Percentiles rank a stretch among this genome's conserved stretches.
These are phyloP conservation scores for Penicillium salamii DNA, from an alignment of 495 filamentous ascomycete genomes.

Conservation along the genomic window DNA sequence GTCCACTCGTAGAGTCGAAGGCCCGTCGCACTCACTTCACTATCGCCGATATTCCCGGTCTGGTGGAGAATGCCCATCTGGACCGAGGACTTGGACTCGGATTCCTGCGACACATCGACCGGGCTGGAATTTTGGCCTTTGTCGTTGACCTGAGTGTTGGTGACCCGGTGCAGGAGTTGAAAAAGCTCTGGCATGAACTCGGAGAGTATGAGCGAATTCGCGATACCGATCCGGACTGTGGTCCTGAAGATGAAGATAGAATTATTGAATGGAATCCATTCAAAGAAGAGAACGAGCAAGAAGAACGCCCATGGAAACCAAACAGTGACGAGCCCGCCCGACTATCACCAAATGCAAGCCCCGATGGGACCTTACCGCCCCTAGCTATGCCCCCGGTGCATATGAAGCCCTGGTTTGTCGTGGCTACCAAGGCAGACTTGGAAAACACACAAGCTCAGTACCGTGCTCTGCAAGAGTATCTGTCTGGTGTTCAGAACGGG, in stretches of 20 bases:
- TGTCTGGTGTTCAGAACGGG: conserved; percentile 57
- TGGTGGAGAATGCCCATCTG: conserved; percentile 86
- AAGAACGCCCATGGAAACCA: conserved; percentile 5
- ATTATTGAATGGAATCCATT: conserved; percentile 28
- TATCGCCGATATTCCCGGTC: conserved; percentile 91
- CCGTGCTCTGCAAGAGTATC: conserved; percentile 60
- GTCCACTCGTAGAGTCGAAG: conserved; percentile 49
- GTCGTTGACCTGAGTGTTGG: conserved; percentile 82
- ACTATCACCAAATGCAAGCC: conserved; percentile 17
- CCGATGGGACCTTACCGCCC: conserved; percentile 24
- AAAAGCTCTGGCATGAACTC: conserved; percentile 85
- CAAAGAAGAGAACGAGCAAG: conserved; percentile 22
- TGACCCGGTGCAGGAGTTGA: conserved; percentile 73
- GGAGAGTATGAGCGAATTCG: conserved; percentile 78
- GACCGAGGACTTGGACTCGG: conserved; percentile 89
- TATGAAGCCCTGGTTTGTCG: conserved; percentile 93
- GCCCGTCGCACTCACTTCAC: conserved; percentile 71
- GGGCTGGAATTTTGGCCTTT: conserved; percentile 88
- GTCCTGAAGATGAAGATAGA: conserved; percentile 43
- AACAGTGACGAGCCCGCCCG: conserved; percentile 13
- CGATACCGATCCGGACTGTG: conserved; percentile 50
- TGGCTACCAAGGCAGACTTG: conserved; percentile 92
- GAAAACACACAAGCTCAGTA: conserved; percentile 77
- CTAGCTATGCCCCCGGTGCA: conserved; percentile 62
- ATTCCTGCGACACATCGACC: conserved; percentile 91